Base-by-base conservation (phyloP, 371 early-diverging fungal genomes). In the Nematocida parisii region DNA sequence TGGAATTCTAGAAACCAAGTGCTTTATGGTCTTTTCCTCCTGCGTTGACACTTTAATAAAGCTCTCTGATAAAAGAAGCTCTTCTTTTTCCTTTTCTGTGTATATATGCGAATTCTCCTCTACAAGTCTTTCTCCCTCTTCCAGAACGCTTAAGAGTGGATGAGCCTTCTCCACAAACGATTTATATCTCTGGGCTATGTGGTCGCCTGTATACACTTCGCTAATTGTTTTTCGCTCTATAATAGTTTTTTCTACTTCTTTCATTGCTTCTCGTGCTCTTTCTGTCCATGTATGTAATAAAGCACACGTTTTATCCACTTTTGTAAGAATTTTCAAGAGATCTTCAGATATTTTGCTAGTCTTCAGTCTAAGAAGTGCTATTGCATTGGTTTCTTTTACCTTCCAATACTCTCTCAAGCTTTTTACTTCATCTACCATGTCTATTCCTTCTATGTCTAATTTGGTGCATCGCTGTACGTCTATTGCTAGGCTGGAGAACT, bases 311-410 rank as follows among this genome's bases (percentile, higher is more conserved):
- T 44, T 13, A 18, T 33, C 45, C 0, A 64, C 42, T 20, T 15
- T 22, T 45, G 7, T 0, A 7, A 42, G 39, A 7, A 27, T 5
- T 7, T 44, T 45, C 42, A 64, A 13, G 42, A 64, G 44, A 7
- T 45, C 22, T 42, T 64, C 44, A n/a, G 64, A 20, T 5, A 22
- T 44, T 33, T 44, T 33, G 64, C 64, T 27, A 22, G 27, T 64
- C 22, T 64, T 64, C 45, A 64, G 64, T 22, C 64, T 39, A 7
- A 64, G 64, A 45, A 64, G 64, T n/a, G 64, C 64, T 6, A 33
- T 1, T 27, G 33, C 64, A 27, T 64, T 64, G 64, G 1, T 64
- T 64, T 64, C 64, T 27, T 45, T 39, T n/a, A 40, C 42, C 33
- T 9, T 11, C 11, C 42, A 42, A 18, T 7, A 42, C 22, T 64